Evolutionary conservation across 1,284 basidiomycete species (phyloP).

Genomic region (Trametes sp.): DNA sequence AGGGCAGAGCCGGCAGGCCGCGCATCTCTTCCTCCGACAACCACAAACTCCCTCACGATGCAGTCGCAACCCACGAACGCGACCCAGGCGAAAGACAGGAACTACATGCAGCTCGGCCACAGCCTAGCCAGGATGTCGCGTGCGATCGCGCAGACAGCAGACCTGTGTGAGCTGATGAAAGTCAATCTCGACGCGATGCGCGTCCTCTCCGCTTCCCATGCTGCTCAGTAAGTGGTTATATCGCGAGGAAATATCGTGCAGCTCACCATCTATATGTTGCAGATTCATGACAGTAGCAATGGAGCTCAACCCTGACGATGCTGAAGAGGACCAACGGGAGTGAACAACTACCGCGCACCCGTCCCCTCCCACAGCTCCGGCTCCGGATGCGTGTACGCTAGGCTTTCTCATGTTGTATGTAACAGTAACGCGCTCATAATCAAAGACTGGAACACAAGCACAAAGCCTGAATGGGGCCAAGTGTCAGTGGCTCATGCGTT

Average conservation of each 20-base stretch:
- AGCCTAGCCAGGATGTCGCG: slow-evolving; percentile 68
- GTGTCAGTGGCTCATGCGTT: not conserved
- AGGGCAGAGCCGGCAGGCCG: not conserved
- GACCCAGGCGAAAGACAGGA: slow-evolving; percentile 74
- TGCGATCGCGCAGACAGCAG: slow-evolving; percentile 68
- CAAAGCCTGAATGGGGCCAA: not conserved
- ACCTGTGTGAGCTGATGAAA: slow-evolving; percentile 74
- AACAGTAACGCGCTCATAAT: not conserved
- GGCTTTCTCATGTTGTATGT: not conserved
- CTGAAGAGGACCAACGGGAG: slow-evolving; percentile 25
- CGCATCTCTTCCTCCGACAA: slow-evolving; percentile 8
- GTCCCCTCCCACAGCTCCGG: too few relatives aligned
- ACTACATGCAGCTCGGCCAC: slow-evolving; percentile 71
- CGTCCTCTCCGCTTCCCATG: slow-evolving; percentile 73
- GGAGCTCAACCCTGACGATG: slow-evolving; percentile 57
- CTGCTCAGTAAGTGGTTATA: slow-evolving; percentile 64
- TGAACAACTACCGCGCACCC: not conserved
- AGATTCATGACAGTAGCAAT: slow-evolving; percentile 74
- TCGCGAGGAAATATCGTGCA: not conserved
- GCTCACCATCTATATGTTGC: slow-evolving; percentile 4
- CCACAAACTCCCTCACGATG: slow-evolving; percentile 28
- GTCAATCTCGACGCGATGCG: slow-evolving; percentile 76
- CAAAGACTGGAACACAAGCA: not conserved
- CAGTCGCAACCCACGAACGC: slow-evolving; percentile 57
- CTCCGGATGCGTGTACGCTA: not conserved